Evolutionary conservation across 495 filamentous ascomycete genomes (phyloP), one percentile per base, ranked within the genome.

Genomic region (Penicillium maclennaniae): DNA sequence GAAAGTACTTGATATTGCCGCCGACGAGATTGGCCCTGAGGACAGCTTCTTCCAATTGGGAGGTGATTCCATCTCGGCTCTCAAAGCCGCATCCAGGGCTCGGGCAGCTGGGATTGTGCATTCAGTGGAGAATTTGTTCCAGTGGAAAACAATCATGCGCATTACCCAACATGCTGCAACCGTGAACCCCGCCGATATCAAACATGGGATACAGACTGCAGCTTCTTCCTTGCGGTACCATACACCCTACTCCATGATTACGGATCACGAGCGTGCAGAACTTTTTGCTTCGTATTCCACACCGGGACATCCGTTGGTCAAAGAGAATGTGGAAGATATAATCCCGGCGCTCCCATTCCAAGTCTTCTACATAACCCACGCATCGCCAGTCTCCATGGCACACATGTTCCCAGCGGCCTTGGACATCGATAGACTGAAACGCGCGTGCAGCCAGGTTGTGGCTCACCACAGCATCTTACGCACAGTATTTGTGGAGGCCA

Each of bases 31-130:
- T 34, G 51, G 46, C 4, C 31, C 44, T 1, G 52, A 66, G 9
- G 53, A 66, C 44, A 56, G 55, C 67, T 28, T 72, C 53, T 59
- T 72, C 37, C 21, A 47, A 17, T 47, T 65, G 21, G 69, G 69
- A 10, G 69, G 69, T 6, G 61, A 70, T 41, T 72, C 69, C 4
- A 57, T 72, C 19, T 40, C 50, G 7, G 68, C 69, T 12, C 66
- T 72, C 57, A 54, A 54, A 39, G 34, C 60, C 2, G 71, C 49
- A 40, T 63, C 34, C 17, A 57, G 12, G 21, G 47, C 47, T 43
- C 47, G 47, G 1, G 47, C 55, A 49, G 53, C 42, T 67, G 21
- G 62, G 26, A 28, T 28, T 28, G 26, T 28, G 26, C 26, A 28
- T 28, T 28, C 26, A 28, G 26, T 28, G 45, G 16, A 37, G 28